Percentiles rank a stretch among this genome's conserved stretches.
These are phyloP conservation scores for Coniferiporia weirii DNA, from an alignment of 1,284 basidiomycete species.

Conservation along the genomic window DNA sequence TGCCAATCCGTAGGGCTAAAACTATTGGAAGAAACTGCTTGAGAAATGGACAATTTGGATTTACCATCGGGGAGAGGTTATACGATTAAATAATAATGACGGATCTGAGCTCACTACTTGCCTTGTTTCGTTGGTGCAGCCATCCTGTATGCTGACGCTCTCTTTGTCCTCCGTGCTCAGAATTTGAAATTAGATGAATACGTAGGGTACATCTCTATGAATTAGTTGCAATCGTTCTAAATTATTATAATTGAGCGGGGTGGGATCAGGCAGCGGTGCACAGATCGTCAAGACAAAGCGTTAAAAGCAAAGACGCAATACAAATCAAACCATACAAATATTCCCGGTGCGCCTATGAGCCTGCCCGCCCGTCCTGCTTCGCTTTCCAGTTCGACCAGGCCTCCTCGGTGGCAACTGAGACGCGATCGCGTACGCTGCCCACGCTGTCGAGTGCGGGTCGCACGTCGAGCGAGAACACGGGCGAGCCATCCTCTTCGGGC, in stretches of 20 bases:
- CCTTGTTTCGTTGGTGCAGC: background rate
- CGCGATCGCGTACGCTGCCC: conserved; percentile 65
- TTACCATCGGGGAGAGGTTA: background rate
- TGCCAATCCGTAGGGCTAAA: background rate
- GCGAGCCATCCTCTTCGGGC: conserved; percentile 78
- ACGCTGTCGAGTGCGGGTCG: conserved; percentile 83
- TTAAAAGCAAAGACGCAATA: background rate
- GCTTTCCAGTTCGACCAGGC: conserved; percentile 46
- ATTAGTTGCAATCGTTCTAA: too few relatives aligned
- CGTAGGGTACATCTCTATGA: too few relatives aligned
- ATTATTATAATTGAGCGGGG: background rate
- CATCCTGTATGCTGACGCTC: background rate
- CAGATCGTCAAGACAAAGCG: background rate
- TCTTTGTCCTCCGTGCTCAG: background rate
- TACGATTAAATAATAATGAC: background rate
- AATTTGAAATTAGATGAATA: too few relatives aligned
- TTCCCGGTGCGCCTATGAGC: background rate
- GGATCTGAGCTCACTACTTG: background rate
- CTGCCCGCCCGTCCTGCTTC: conserved; percentile 13
- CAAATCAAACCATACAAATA: background rate
- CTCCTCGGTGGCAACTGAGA: conserved; percentile 67
- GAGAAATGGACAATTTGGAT: background rate
- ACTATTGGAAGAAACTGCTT: background rate
- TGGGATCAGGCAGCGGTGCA: background rate
- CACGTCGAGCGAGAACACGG: conserved; percentile 90